These are phyloP conservation scores for Jatropha podagrica DNA, from an alignment of 441 rosid species.

Conservation along the genomic window DNA sequence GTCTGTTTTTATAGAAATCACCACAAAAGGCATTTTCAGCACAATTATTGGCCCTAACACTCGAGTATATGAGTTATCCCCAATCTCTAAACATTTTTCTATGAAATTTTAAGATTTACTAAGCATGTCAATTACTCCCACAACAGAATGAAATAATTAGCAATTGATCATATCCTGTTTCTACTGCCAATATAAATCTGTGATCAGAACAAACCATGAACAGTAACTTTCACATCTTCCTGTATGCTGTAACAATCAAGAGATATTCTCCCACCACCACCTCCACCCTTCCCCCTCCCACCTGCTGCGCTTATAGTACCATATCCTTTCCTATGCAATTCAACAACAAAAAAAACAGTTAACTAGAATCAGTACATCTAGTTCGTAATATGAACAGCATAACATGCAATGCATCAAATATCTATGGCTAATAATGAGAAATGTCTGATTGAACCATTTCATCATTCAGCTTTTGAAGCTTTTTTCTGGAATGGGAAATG, in stretches of 20 bases:
- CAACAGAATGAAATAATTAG: constrained; percentile 29
- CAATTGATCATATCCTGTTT: constrained; percentile 25
- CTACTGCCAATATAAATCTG: constrained; percentile 23
- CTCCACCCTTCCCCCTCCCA: constrained; percentile 96
- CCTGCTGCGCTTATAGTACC: constrained; percentile 90
- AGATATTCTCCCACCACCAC: constrained; percentile 97
- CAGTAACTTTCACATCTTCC: constrained; percentile 81
- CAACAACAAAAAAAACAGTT: constrained; percentile 28
- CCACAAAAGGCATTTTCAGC: background rate
- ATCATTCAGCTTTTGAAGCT: background rate
- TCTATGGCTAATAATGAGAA: background rate
- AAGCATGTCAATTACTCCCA: constrained; percentile 21
- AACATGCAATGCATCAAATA: constrained; percentile 11
- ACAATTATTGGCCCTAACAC: no score
- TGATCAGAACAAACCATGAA: constrained; percentile 72
- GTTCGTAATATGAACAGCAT: constrained; percentile 13
- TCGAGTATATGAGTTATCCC: background rate
- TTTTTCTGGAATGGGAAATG: background rate
- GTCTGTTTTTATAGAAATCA: background rate
- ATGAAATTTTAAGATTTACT: background rate
- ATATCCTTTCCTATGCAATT: constrained; percentile 79
- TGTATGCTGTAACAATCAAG: constrained; percentile 97
- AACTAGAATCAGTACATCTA: constrained; percentile 9
- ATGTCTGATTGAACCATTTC: background rate
- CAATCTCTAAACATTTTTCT: background rate